Evolutionary conservation across 768 basidiomycete genomes (phyloP), one percentile per base, ranked within the genome.

Genomic region (Phlegmacium glaucopus): DNA sequence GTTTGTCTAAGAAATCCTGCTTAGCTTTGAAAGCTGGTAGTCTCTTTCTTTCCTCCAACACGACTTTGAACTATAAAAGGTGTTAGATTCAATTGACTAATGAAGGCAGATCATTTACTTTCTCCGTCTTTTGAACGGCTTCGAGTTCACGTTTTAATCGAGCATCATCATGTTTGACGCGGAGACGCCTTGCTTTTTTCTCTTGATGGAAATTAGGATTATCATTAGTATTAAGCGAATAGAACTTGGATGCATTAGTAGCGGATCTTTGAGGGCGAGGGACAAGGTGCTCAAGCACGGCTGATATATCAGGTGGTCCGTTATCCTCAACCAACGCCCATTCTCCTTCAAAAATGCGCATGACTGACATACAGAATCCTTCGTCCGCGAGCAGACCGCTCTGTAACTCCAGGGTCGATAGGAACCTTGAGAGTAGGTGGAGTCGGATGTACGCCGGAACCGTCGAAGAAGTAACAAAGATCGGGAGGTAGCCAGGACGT

Each of bases 391-490:
- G 78, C n/a, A 83, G 61, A 34, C 89, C 79, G 16, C 76, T 72
- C 2, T 72, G 72, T 6, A 65, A 65, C 43, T 77, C 67, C 63
- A 87, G 75, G 9, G 74, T 77, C 5, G 61, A 44, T n/a, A 93
- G 70, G 15, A 93, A 69, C 18, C 70, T 69, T 4, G 83, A 77
- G 28, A 90, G 74, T n/a, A 96, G 75, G 59, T 94, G 84, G 4
- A 95, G 77, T 16, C 90, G 83, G 46, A 94, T 71, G 63, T 95
- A 95, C 1, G 90, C 78, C 0, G 94, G 79, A 4, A 86, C 71
- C 1, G 79, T 76, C 1, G 68, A 59, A 1, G 90, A 91, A 1
- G 84, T 77, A 44, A 95, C 61, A 61, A 85, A 95, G 67, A 94
- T 79, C 0, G 90, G 80, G 0, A 84, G 78, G 47, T 81, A 78